Evolutionary conservation across 768 basidiomycete species (phyloP).

Genomic region (Dioszegia aurantiaca): DNA sequence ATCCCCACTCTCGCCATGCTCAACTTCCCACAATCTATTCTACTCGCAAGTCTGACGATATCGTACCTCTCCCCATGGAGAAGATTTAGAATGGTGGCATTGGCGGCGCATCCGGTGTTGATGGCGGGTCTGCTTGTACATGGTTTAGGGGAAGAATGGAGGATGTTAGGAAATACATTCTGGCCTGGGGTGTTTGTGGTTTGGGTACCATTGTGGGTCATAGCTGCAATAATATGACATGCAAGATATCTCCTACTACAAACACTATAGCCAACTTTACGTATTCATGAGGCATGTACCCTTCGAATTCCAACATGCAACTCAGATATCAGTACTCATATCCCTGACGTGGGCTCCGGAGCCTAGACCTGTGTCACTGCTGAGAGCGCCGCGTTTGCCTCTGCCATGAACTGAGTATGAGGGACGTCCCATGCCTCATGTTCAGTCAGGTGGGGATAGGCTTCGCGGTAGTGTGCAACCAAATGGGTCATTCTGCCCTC

Average conservation of each 20-base stretch:
- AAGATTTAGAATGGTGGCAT: conserved; percentile 13
- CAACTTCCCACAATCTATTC: conserved; percentile 84
- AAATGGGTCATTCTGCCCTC: too few species aligned
- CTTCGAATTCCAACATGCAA: too few species aligned
- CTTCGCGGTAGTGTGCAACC: too few species aligned
- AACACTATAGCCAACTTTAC: too few species aligned
- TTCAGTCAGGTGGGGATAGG: too few species aligned
- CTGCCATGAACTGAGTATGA: too few species aligned
- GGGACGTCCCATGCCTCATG: too few species aligned
- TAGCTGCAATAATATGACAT: conserved; percentile 19
- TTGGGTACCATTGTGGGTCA: conserved; percentile 35
- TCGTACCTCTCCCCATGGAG: conserved; percentile 19
- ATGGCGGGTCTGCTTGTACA: background rate
- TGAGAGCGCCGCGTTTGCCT: too few species aligned
- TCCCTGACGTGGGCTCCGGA: too few species aligned
- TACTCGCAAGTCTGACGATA: conserved; percentile 59
- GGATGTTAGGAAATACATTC: conserved; percentile 28
- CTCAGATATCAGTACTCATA: too few species aligned
- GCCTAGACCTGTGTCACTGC: too few species aligned
- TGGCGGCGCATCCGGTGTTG: conserved; percentile 10
- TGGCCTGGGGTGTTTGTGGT: conserved; percentile 34
- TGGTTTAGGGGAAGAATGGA: conserved; percentile 24
- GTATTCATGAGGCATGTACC: too few species aligned
- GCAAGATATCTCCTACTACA: background rate
- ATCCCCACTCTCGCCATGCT: conserved; percentile 82